A percentile compares a stretch with the other conserved stretches of the same genome.
Conservation (phyloP, 805 yeast genomes). For the Allodekkera sacchari region DNA sequence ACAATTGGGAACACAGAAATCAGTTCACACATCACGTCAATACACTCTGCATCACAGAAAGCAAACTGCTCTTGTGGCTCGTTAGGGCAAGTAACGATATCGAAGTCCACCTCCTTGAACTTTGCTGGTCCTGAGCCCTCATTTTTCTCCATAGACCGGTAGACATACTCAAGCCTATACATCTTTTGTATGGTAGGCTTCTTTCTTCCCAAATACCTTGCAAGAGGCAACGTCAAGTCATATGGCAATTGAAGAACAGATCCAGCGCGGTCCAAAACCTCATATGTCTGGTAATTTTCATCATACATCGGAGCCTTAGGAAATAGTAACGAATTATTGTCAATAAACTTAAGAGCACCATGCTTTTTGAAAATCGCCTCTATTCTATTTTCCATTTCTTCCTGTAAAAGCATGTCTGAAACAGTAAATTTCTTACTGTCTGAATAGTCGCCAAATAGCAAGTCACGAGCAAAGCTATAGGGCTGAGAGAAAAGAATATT, state of each 20-base stretch:
- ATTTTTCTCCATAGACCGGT: constrained; percentile 50
- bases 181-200: constrained; percentile 48
- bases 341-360: constrained; percentile 70
- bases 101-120: constrained; percentile 82
- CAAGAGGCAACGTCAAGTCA: constrained; percentile 85
- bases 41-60: constrained; percentile 79
- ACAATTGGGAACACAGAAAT: constrained; percentile 60
- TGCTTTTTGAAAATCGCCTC: constrained; percentile 62
- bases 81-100: constrained; percentile 45
- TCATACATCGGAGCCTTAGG: constrained; percentile 74
- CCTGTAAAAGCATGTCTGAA: constrained; percentile 48
- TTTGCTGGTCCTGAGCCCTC: constrained; percentile 67
- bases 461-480: constrained; percentile 74
- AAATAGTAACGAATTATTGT: constrained; percentile 58
- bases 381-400: constrained; percentile 53
- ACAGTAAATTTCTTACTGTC: constrained; percentile 16
- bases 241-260: constrained; percentile 82
- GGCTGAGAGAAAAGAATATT: constrained; percentile 81
- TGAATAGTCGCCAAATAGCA: constrained; percentile 58
- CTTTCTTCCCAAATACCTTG: constrained; percentile 69
- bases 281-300: constrained; percentile 59
- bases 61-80: constrained; percentile 28
- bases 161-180: constrained; percentile 74
- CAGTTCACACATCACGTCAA: constrained; percentile 75
- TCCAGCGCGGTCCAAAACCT: constrained; percentile 79